Evolutionary conservation across 805 yeast genomes (phyloP), one percentile per base, ranked within the genome.

Genomic region (Candida silvicultrix): DNA sequence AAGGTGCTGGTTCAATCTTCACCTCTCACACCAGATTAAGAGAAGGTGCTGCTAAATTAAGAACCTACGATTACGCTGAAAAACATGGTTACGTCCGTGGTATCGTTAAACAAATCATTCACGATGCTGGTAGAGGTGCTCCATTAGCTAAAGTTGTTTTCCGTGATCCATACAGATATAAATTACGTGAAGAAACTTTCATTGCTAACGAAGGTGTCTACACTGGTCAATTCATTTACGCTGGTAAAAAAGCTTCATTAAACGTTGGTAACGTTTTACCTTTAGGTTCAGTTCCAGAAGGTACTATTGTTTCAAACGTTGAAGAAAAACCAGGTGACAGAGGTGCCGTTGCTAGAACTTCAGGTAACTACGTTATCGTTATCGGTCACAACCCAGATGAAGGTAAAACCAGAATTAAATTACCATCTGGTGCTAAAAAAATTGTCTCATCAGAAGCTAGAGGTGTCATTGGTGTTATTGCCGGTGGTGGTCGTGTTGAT

Each of bases 51-150:
- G 99, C 99, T 73, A 92, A 92, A 88, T 85, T 92, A 75, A 89
- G 99, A 85, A 86, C 96, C 73, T 85, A 92, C 74, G 98, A 94
- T 78, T 92, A 82, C 69, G 95, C 98, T 75, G 99, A 94, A 82
- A 92, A 96, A 75, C 97, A 92, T 76, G 99, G 99, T 72, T 94
- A 94, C 90, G 85, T 92, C 70, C 95, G 98, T 78, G 99, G 99
- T 80, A 82, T 94, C 63, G 99, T 92, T 67, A 92, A 90, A 85
- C 92, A 86, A 76, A 94, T 92, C 77, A 80, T 94, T 77, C 99
- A 92, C 81, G 99, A 92, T 72, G 94, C 99, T 70, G 99, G 99
- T 75, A 85, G 99, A 78, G 99, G 99, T 82, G 99, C 99, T 75
- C 99, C 99, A 72, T 84, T 92, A 72, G 99, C 97, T 67, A 90